Conservation (phyloP, 169 alveolate genomes). For the Cryptosporidium sp. region DNA sequence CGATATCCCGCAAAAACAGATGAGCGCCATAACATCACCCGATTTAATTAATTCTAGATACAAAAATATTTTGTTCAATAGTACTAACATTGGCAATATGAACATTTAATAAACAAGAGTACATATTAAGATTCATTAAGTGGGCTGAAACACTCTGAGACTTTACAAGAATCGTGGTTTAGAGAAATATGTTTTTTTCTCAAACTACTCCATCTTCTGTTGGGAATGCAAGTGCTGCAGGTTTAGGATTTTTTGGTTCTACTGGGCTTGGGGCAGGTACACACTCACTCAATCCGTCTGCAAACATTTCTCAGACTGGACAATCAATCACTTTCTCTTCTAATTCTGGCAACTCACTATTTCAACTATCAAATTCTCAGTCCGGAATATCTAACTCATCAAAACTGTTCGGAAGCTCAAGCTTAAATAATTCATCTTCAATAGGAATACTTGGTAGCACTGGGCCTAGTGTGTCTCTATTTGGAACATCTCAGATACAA, state of each 20-base stretch:
- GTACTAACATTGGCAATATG: background rate
- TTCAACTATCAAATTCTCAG: conserved; percentile 19
- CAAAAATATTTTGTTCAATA: background rate
- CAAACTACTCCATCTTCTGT: conserved; percentile 33
- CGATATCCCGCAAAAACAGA: conserved; percentile 46
- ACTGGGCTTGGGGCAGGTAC: conserved; percentile 23
- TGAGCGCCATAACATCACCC: background rate
- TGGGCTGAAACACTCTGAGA: background rate
- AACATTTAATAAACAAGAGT: background rate
- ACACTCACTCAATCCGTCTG: conserved; percentile 1
- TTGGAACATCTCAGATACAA: conserved; percentile 15
- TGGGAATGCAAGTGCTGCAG: conserved; percentile 11
- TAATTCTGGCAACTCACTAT: background rate
- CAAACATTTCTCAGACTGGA: conserved; percentile 11
- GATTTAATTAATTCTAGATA: background rate
- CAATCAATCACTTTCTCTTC: background rate
- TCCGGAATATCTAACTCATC: conserved; percentile 19
- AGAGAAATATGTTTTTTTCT: conserved; percentile 40
- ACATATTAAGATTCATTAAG: background rate
- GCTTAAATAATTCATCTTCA: conserved; percentile 13
- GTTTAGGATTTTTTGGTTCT: conserved; percentile 57
- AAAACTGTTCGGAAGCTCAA: conserved; percentile 1
- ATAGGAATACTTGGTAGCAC: conserved; percentile 20
- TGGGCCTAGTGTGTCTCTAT: background rate
- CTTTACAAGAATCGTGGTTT: background rate